Base-by-base conservation (phyloP, 1,284 basidiomycete species). In the Austroboletus novae-zelandiae region DNA sequence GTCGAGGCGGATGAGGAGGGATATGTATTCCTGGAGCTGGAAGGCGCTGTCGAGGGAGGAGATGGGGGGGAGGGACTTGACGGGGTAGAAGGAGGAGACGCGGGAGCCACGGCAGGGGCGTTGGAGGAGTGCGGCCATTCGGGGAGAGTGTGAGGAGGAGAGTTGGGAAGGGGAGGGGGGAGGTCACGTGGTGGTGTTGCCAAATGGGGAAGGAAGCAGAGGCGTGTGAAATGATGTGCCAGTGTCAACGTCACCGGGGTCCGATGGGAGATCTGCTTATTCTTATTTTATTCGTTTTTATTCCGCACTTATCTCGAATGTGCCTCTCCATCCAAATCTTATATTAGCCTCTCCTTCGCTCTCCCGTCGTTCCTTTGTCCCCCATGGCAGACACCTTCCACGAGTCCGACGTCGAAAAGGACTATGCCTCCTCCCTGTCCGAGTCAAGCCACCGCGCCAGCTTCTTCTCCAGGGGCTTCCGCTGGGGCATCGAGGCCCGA, bases 11-110 rank as follows among this genome's bases (percentile, higher is more conserved):
- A 97, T 89, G 56, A 95, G 82, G 34, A 92, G 77, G 1, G 91
- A 86, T 45, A 99, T 91, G 71, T 95, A 98, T 66, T 98, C 94
- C 64, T 98, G 94, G 3, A 97, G 78, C 67, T 96, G 93, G 67
- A 97, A 97, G 0, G 94, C 90, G 60, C 91, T 94, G 70, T 96
- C 89, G 23, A 95, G 72, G 1, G 84, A 78, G 0, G 86, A 73
- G 23, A 90, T 74, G 0, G 83, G 77, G 0, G 87, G 85, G 0
- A 87, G 71, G 6, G 62, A 74, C 64, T 86, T 86, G 40, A 87
- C 73, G 0, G 87, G 86, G 60, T 89, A 89, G 61, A 90, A 90
- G 0, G 85, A 79, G 8, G 86, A 84, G 35, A 89, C 85, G 29
- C 88, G 77, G 4, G 87, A 84, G 47, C 87, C 87, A 20, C 86